A percentile compares a stretch with the other conserved stretches of the same genome.
These are phyloP conservation scores for Selenicereus undatus DNA, from an alignment of 148 eudicot genomes.

Conservation along the genomic window DNA sequence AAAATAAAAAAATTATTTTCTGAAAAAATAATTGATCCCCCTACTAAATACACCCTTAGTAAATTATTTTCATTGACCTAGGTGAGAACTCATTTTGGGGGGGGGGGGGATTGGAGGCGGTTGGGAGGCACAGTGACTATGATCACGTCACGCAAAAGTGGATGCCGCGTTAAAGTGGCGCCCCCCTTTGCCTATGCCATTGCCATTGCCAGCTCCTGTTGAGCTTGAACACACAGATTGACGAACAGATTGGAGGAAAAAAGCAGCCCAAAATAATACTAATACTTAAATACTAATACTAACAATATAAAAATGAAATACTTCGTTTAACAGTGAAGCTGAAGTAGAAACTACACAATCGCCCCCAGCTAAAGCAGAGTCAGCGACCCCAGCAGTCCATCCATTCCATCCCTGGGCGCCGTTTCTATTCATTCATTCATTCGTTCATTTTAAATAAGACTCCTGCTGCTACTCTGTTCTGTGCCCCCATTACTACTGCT, in stretches of 20 bases:
- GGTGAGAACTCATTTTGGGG: not conserved
- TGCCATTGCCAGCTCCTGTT: conserved; percentile 13
- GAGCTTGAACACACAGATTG: not conserved
- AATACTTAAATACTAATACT: no score
- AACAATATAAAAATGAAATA: no score
- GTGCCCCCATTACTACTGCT: not conserved
- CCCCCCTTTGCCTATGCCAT: not conserved
- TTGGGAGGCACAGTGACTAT: not conserved
- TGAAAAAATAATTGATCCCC: no score
- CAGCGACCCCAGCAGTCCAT: not conserved
- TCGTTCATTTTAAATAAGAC: not conserved
- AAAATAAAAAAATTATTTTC: no score
- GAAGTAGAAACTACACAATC: no score
- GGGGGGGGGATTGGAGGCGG: not conserved
- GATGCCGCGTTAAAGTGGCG: conserved; percentile 17
- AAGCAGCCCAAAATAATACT: no score
- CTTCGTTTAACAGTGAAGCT: no score
- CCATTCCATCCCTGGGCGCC: not conserved
- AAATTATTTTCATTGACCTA: not conserved
- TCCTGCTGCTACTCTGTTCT: not conserved
- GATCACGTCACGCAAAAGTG: conserved; percentile 12
- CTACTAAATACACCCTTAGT: no score
- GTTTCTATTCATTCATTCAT: not conserved
- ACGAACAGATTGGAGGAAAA: no score
- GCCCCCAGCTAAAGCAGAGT: not conserved